Conservation (phyloP, 495 filamentous ascomycete species). For the Massariosphaeria phaeospora region DNA sequence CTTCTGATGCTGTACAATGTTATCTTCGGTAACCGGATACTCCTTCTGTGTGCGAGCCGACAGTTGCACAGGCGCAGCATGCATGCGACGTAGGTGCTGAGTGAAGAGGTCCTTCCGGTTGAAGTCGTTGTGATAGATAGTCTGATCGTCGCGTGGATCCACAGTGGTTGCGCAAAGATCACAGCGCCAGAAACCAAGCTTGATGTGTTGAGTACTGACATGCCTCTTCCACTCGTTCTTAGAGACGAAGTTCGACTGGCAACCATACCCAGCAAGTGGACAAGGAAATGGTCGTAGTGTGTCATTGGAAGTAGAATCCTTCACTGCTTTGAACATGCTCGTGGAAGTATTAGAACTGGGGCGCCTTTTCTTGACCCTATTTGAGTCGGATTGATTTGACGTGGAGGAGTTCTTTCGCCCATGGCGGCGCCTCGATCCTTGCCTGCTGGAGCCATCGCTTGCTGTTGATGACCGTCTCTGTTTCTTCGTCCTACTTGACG, state of each 20-base stretch:
- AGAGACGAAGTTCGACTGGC: constrained; percentile 74
- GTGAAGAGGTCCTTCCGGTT: constrained; percentile 93
- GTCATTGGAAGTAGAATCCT: not conserved
- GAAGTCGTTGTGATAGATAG: constrained; percentile 58
- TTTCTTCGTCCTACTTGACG: constrained; percentile 3
- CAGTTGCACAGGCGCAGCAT: constrained; percentile 42
- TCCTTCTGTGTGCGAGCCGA: constrained; percentile 1
- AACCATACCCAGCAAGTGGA: constrained; percentile 79
- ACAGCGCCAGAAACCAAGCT: constrained; percentile 75
- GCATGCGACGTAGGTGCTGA: constrained; percentile 92
- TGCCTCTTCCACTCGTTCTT: constrained; percentile 99
- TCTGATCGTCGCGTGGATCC: constrained; percentile 41
- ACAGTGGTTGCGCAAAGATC: constrained; percentile 54
- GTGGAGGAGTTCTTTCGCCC: constrained; percentile 4
- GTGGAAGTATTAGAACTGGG: constrained; percentile 7
- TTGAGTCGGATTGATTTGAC: not conserved
- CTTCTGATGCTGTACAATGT: constrained; percentile 46
- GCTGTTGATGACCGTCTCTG: constrained; percentile 22
- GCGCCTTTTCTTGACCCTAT: constrained; percentile 4
- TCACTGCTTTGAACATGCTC: not conserved
- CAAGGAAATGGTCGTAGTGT: constrained; percentile 65
- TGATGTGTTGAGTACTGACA: constrained; percentile 73
- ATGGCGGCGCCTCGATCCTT: constrained; percentile 7
- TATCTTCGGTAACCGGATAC: constrained; percentile 30
- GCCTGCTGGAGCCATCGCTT: constrained; percentile 14